Percentiles rank a stretch among this genome's conserved stretches.
Conservation (phyloP, 139 green algal species). For the Picochlorum sp. region DNA sequence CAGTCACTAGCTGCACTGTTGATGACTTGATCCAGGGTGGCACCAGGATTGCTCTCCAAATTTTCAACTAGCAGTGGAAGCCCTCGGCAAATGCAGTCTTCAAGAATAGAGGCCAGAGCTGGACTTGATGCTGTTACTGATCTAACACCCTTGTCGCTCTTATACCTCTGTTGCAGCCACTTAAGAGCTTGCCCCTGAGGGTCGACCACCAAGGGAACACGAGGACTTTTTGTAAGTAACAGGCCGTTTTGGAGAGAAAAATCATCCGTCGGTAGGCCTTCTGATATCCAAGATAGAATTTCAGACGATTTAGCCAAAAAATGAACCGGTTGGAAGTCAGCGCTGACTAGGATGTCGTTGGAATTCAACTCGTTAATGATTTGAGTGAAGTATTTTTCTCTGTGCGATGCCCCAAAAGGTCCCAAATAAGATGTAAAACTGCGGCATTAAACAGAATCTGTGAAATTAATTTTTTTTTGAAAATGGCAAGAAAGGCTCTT, state of each 20-base stretch:
- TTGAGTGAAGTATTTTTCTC: conserved; percentile 77
- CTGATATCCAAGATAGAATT: conserved; percentile 77
- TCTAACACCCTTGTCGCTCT: conserved; percentile 76
- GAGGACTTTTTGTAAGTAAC: conserved; percentile 75
- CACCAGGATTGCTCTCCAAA: conserved; percentile 84
- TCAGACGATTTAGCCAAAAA: conserved; percentile 89
- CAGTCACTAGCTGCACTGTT: conserved; percentile 37
- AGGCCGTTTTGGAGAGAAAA: conserved; percentile 92
- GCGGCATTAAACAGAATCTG: too few species aligned
- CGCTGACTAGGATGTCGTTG: conserved; percentile 63
- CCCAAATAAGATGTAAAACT: too few species aligned
- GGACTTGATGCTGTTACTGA: background rate
- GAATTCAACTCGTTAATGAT: conserved; percentile 65
- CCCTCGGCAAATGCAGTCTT: conserved; percentile 82
- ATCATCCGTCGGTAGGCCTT: conserved; percentile 86
- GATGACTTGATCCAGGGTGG: conserved; percentile 78
- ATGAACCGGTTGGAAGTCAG: conserved; percentile 22
- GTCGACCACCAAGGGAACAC: conserved; percentile 85
- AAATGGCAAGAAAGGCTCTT: too few species aligned
- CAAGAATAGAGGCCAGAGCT: conserved; percentile 45
- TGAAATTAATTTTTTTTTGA: too few species aligned
- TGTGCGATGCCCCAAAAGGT: conserved; percentile 92
- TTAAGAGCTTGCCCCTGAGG: conserved; percentile 71
- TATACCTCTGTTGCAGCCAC: conserved; percentile 82
- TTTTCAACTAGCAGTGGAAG: conserved; percentile 93